Evolutionary conservation across 129 eudicot species (phyloP).

Genomic region (Artemisia tridentata): DNA sequence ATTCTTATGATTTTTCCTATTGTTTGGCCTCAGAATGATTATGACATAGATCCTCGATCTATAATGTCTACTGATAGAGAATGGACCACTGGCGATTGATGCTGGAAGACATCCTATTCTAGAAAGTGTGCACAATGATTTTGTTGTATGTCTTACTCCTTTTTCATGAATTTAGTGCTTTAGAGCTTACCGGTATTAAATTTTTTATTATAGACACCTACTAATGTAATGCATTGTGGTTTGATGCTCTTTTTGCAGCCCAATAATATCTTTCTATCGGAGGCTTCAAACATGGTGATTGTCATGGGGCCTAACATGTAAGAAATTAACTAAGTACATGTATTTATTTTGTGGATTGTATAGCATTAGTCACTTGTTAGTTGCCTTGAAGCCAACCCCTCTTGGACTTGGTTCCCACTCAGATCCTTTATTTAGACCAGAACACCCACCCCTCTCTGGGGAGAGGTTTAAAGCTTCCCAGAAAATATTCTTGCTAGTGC

Average conservation of each 20-base stretch:
- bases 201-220: conserved; percentile 11
- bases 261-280: conserved; percentile 88
- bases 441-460: conserved; percentile 8
- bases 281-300: conserved; percentile 93
- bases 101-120: conserved; percentile 95
- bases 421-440: conserved; percentile 16
- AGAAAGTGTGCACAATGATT: conserved; percentile 88
- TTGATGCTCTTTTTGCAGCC: conserved; percentile 58
- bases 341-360: neutral
- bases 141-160: conserved; percentile 59
- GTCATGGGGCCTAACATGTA: conserved; percentile 98
- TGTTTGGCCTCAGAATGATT: conserved; percentile 6
- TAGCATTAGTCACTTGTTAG: conserved; percentile 1
- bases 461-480: neutral
- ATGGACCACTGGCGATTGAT: conserved; percentile 97
- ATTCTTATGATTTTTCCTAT: conserved; percentile 12
- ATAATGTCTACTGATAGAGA: conserved; percentile 45
- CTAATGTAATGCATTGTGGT: conserved; percentile 21
- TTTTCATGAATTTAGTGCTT: conserved; percentile 9
- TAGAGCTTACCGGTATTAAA: neutral
- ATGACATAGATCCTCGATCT: conserved; percentile 5
- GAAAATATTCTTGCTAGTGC: conserved; percentile 7
- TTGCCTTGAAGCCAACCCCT: neutral
- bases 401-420: conserved; percentile 10
- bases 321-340: conserved; percentile 23